These are phyloP conservation scores for Myochromella boudieri DNA, from an alignment of 768 basidiomycete species.

Conservation along the genomic window DNA sequence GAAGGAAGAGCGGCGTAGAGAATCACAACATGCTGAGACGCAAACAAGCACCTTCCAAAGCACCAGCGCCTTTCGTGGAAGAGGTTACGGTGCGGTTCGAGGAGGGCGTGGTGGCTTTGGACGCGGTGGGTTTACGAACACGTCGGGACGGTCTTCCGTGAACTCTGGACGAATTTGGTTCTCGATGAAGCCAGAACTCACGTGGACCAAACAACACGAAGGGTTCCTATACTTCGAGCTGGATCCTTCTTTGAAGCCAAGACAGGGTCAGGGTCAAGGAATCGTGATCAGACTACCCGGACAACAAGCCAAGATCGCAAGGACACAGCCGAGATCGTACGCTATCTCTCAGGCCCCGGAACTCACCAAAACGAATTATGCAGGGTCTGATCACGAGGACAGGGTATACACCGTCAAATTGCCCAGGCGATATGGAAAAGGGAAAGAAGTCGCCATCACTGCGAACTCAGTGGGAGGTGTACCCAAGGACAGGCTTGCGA, in stretches of 20 bases:
- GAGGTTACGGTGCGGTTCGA: constrained; percentile 46
- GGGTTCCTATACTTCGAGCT: constrained; percentile 58
- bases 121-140: constrained; percentile 40
- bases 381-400: constrained; percentile 41
- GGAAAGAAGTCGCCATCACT: constrained; percentile 26
- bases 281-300: constrained; percentile 69
- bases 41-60: constrained; percentile 31
- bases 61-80: constrained; percentile 37
- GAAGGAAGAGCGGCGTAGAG: constrained; percentile 59
- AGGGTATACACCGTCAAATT: constrained; percentile 54
- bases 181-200: constrained; percentile 72
- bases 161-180: constrained; percentile 60
- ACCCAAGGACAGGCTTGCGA: no score
- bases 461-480: constrained; percentile 33
- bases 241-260: constrained; percentile 57
- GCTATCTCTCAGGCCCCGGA: constrained; percentile 16
- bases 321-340: constrained; percentile 28
- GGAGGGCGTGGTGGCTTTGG: constrained; percentile 44
- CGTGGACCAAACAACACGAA: constrained; percentile 86
- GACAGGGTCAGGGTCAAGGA: constrained; percentile 51
- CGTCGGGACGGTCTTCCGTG: constrained; percentile 29
- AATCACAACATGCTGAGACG: constrained; percentile 30
- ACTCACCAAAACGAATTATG: constrained; percentile 18
- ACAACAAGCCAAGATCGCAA: constrained; percentile 38
- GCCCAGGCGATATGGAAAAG: constrained; percentile 41